Percentiles rank a stretch among this genome's conserved stretches.
These are phyloP conservation scores for Glycine latifolia DNA, from an alignment of 306 rosid species.

Conservation along the genomic window DNA sequence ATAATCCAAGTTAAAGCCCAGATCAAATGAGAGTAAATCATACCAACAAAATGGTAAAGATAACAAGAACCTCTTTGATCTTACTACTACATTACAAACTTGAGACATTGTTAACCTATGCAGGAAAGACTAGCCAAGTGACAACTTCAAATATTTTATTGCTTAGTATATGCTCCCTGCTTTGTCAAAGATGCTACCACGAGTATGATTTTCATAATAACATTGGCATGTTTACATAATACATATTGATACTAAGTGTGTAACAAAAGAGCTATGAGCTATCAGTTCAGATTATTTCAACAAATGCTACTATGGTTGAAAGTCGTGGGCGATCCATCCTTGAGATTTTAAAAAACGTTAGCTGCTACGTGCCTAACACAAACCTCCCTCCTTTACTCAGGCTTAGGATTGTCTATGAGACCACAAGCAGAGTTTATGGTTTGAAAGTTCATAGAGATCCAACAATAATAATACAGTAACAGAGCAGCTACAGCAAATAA, in stretches of 20 bases:
- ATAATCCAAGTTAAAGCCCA: constrained; percentile 14
- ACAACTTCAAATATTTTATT: constrained; percentile 4
- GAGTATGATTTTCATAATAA: background rate
- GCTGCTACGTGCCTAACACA: background rate
- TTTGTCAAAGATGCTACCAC: background rate
- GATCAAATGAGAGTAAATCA: constrained; percentile 15
- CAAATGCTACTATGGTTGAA: background rate
- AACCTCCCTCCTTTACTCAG: background rate
- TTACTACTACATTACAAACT: background rate
- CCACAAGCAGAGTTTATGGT: background rate
- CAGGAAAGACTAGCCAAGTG: constrained; percentile 26
- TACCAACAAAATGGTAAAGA: constrained; percentile 2
- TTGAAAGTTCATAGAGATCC: background rate
- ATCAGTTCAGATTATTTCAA: constrained; percentile 14
- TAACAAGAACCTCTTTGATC: background rate
- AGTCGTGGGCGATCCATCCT: background rate
- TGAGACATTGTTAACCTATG: constrained; percentile 13
- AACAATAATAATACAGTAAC: background rate
- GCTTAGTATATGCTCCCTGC: background rate
- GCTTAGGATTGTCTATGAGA: background rate
- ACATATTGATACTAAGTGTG: background rate
- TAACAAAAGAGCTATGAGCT: background rate
- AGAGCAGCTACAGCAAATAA: background rate
- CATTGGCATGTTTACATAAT: background rate
- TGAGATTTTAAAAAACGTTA: background rate